A percentile compares a stretch with the other conserved stretches of the same genome.
These are phyloP conservation scores for Aspergillus fumigatus DNA, from an alignment of 2,329 filamentous ascomycete species.

Conservation along the genomic window DNA sequence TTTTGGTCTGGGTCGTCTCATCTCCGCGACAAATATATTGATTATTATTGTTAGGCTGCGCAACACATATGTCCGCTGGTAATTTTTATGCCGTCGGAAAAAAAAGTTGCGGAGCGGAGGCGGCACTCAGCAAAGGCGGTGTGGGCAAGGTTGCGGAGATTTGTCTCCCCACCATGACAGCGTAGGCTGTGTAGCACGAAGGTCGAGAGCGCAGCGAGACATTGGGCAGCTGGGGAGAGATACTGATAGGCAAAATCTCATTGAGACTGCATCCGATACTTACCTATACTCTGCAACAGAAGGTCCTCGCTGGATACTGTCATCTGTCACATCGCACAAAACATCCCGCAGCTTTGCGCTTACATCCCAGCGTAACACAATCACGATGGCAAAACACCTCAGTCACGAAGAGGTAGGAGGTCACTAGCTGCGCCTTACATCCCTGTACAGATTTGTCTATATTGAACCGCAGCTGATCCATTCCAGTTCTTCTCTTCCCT, in stretches of 20 bases:
- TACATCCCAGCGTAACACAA: background rate
- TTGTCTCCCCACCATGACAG: constrained; percentile 5
- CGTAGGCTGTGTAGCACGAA: background rate
- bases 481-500: constrained; percentile 42
- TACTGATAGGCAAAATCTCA: background rate
- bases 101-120: constrained; percentile 19
- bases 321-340: background rate
- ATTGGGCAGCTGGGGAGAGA: background rate
- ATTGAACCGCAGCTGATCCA: constrained; percentile 1
- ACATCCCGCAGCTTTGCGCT: background rate
- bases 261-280: background rate
- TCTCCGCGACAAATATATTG: constrained; percentile 18
- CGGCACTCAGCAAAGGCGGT: constrained; percentile 16
- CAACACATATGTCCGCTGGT: background rate
- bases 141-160: constrained; percentile 9
- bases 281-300: background rate
- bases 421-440: background rate
- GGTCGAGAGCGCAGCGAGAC: constrained; percentile 1
- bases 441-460: background rate
- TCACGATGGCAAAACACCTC: constrained; percentile 32
- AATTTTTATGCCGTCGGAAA: constrained; percentile 15
- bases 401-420: constrained; percentile 39
- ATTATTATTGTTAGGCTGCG: background rate
- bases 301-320: background rate
- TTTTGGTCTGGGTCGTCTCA: constrained; percentile 24